Evolutionary conservation across 176 grass and related monocot genomes (phyloP).

Genomic region (Ensete ventricosum): DNA sequence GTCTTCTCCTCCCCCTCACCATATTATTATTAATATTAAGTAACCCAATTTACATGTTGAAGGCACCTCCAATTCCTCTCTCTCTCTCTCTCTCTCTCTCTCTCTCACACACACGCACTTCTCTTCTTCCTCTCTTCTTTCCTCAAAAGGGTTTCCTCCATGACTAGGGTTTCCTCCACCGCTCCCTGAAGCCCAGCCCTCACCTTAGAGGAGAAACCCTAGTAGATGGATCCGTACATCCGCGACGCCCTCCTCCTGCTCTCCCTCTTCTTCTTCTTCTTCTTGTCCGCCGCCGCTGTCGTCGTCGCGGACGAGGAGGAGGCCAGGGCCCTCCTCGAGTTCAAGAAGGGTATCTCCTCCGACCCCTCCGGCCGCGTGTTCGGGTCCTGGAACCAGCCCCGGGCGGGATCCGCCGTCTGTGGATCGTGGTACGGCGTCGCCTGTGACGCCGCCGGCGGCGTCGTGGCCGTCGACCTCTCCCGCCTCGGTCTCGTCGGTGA

Average conservation of each 20-base stretch:
- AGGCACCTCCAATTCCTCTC: too few species aligned
- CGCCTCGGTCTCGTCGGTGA: slow-evolving; percentile 73
- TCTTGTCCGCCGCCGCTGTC: background rate
- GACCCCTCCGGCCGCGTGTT: slow-evolving; percentile 27
- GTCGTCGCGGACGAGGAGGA: slow-evolving; percentile 36
- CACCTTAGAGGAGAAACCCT: background rate
- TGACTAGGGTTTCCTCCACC: too few species aligned
- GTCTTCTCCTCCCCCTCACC: too few species aligned
- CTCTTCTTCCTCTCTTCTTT: too few species aligned
- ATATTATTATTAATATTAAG: too few species aligned
- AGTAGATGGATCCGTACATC: background rate
- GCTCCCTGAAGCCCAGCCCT: too few species aligned
- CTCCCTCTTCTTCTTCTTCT: slow-evolving; percentile 17
- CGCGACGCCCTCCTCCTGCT: background rate
- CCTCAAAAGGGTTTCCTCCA: too few species aligned
- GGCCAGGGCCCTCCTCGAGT: slow-evolving; percentile 67
- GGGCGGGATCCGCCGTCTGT: slow-evolving; percentile 18
- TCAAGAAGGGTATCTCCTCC: slow-evolving; percentile 81
- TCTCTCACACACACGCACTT: too few species aligned
- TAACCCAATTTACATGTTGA: too few species aligned
- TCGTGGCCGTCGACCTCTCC: slow-evolving; percentile 53
- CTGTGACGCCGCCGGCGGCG: slow-evolving; percentile 46
- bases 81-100: too few species aligned
- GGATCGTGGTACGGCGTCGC: slow-evolving; percentile 61
- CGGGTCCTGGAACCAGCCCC: slow-evolving; percentile 39